phyloP scores from a whole-genome alignment of 1,284 basidiomycete genomes.

The Puccinia triticina region DNA sequence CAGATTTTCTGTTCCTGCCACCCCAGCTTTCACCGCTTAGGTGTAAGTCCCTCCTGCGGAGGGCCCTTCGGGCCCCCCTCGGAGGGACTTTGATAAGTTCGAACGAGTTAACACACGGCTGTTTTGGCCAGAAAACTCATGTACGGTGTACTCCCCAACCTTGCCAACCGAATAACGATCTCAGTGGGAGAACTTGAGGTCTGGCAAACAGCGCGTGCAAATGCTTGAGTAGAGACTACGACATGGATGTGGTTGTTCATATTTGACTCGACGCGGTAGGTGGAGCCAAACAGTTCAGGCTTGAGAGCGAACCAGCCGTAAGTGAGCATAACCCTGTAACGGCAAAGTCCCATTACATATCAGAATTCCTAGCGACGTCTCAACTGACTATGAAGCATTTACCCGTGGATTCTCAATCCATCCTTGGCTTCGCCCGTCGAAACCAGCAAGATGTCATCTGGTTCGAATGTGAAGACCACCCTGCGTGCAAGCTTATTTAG shows the following conservation, averaged over 20 bases:
- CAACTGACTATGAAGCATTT: conserved; percentile 7
- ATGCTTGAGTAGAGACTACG: conserved; percentile 41
- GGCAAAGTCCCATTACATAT: not conserved
- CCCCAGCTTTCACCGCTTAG: no score
- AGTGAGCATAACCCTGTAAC: not conserved
- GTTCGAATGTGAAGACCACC: conserved; percentile 33
- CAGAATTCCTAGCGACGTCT: not conserved
- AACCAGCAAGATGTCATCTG: conserved; percentile 14
- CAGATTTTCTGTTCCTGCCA: no score
- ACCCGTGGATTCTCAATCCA: conserved; percentile 43
- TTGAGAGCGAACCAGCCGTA: not conserved
- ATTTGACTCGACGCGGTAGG: conserved; percentile 35
- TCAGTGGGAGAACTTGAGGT: conserved; percentile 38
- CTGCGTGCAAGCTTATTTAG: conserved; percentile 42
- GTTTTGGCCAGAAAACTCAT: conserved; percentile 31
- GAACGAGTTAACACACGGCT: conserved; percentile 18
- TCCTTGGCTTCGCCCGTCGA: conserved; percentile 42
- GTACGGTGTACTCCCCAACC: conserved; percentile 11
- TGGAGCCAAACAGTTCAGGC: conserved; percentile 29
- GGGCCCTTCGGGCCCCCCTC: no score
- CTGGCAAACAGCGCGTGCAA: conserved; percentile 20
- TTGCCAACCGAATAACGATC: conserved; percentile 36
- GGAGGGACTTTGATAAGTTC: no score
- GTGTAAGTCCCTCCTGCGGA: no score
- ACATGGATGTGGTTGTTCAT: conserved; percentile 35